phyloP scores from a whole-genome alignment of 768 basidiomycete genomes.

The Lactarius hengduanensis region DNA sequence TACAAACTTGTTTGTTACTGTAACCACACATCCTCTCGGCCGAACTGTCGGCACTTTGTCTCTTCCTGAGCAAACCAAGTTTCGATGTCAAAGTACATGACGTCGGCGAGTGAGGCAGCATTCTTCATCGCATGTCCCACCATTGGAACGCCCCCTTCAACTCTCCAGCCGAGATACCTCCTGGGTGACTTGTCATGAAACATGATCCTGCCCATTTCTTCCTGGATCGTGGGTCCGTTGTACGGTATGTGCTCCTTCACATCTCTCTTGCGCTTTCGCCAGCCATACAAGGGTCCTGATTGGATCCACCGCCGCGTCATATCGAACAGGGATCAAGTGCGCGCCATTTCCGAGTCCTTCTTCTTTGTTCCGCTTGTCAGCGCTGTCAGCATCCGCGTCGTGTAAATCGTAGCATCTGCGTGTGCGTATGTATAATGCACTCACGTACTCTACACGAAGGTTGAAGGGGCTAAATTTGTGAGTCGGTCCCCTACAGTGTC shows the following conservation, averaged over 20 bases:
- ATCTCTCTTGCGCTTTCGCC: no score
- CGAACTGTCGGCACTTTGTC: no score
- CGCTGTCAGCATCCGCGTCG: neutral
- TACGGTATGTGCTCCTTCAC: conserved; percentile 10
- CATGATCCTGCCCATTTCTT: neutral
- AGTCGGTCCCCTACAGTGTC: neutral
- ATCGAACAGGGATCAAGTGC: conserved; percentile 18
- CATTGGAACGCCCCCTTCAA: neutral
- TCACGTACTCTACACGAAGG: conserved; percentile 2
- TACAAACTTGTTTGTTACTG: no score
- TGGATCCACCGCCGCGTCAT: no score
- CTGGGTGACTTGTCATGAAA: conserved; percentile 9
- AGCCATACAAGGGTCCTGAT: no score
- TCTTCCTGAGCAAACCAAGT: no score
- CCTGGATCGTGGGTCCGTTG: conserved; percentile 16
- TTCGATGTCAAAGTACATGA: no score
- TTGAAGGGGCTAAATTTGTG: conserved; percentile 9
- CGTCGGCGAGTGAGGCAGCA: no score
- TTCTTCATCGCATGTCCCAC: neutral
- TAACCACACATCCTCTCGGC: no score
- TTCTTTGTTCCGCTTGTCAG: neutral
- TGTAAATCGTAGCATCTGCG: conserved; percentile 8
- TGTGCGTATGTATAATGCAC: conserved; percentile 8
- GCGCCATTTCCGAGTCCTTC: neutral
- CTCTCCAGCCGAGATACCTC: conserved; percentile 3